These are phyloP conservation scores for Plectosphaerella plurivora DNA, from an alignment of 2,329 filamentous ascomycete species.

Conservation along the genomic window DNA sequence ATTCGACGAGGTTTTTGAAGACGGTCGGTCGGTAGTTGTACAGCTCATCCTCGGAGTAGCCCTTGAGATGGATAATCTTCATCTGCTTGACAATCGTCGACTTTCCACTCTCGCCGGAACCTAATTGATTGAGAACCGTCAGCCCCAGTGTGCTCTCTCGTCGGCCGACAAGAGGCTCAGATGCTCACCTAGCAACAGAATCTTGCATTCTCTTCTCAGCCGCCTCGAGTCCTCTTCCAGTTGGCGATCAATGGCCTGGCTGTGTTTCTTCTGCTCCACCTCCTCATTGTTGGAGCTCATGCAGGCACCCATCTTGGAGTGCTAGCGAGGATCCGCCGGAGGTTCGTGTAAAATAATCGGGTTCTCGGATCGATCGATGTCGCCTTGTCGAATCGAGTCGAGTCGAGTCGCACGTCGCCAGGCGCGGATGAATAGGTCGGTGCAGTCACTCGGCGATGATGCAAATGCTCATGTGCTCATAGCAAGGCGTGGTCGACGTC, in stretches of 20 bases:
- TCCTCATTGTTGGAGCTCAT: slow-evolving; percentile 86
- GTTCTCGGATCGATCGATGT: background rate
- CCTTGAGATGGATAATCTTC: slow-evolving; percentile 99
- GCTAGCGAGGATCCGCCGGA: background rate
- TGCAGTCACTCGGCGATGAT: background rate
- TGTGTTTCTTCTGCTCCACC: slow-evolving; percentile 90
- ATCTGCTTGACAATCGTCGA: slow-evolving; percentile 99
- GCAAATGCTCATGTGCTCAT: background rate
- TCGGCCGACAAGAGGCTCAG: background rate
- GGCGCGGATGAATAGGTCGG: background rate
- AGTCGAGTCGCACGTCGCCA: background rate
- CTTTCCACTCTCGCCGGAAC: slow-evolving; percentile 97
- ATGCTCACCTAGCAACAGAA: slow-evolving; percentile 69
- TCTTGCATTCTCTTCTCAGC: slow-evolving; percentile 97
- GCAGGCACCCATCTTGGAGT: slow-evolving; percentile 77
- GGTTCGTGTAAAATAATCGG: background rate
- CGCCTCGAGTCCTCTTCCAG: slow-evolving; percentile 92
- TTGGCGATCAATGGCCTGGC: slow-evolving; percentile 89
- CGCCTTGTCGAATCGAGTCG: too few relatives aligned
- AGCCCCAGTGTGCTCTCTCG: background rate
- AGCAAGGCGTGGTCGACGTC: background rate
- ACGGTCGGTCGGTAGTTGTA: slow-evolving; percentile 93
- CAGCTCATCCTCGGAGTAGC: slow-evolving; percentile 90
- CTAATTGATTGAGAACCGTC: slow-evolving; percentile 39
- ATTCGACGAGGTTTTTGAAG: slow-evolving; percentile 97